Evolutionary conservation across 768 basidiomycete genomes (phyloP), one percentile per base, ranked within the genome.

Genomic region (Rhodotorula diobovata): DNA sequence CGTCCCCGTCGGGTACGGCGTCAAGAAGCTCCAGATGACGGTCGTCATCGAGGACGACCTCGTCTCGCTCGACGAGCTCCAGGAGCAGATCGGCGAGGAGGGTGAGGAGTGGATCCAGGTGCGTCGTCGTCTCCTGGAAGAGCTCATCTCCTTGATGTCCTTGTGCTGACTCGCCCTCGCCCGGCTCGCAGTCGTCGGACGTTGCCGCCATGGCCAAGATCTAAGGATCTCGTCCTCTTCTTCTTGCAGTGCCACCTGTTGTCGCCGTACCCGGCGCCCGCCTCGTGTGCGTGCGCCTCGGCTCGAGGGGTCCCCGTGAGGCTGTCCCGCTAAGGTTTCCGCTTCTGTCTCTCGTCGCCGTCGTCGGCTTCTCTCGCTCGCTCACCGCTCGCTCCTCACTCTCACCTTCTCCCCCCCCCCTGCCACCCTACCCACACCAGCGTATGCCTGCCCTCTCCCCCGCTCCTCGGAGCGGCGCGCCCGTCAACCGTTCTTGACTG

Each of bases 1-100:
- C 63, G 93, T 97, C 61, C 84, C 94, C 58, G 87, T 97, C 76
- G 95, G 93, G 66, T 97, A 89, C 81, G 89, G 90, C 77, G 94
- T 99, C 84, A 88, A 84, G 83, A 99, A 98, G 84, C 87, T 99
- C 68, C 96, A 87, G 81, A 85, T 87, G 79, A 84, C 82, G 72
- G 78, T 86, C 67, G 85, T 86, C 79, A 81, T 86, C 77, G 94
- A 95, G 91, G 82, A 86, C 77, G 94, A 95, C 91, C 95, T 97
- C 60, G 60, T 98, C 62, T 95, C 93, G 6, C 84, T 89, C 72
- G 92, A 95, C 74, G 93, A 96, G 32, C 85, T 98, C 73, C 92
- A 97, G 82, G 95, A 98, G 81, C 86, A 90, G 84, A 84, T 96
- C 71, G 83, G 83, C 11, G 92, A 90, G 76, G 92, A 90, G 76